Conservation (phyloP, 345 rosid species). For the Eucalyptus cloeziana region DNA sequence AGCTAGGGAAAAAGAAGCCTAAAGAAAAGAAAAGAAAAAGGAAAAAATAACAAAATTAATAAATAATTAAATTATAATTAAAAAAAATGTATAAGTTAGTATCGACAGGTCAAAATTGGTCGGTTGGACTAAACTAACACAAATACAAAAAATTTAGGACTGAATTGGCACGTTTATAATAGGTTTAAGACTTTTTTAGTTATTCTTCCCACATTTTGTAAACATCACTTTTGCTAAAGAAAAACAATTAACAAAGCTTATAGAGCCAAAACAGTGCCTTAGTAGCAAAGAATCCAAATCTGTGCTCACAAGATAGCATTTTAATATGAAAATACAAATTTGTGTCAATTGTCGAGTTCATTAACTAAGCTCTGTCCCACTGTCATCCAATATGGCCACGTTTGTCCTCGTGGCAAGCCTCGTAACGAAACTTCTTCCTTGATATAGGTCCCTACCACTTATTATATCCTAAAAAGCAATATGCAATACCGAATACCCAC, state of each 20-base stretch:
- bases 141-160: too few species aligned
- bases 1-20: fast-evolving
- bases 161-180: too few species aligned
- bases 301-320: background rate
- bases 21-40: too few species aligned
- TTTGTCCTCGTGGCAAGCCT: background rate
- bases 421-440: background rate
- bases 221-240: background rate
- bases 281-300: background rate
- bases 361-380: background rate
- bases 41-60: too few species aligned
- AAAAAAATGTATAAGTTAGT: too few species aligned
- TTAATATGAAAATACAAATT: background rate
- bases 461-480: background rate
- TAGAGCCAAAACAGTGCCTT: background rate
- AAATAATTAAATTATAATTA: too few species aligned
- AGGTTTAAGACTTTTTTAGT: too few species aligned
- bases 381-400: background rate
- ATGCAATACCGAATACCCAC: background rate
- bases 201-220: background rate
- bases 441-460: background rate
- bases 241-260: background rate
- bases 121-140: fast-evolving
- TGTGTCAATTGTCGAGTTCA: background rate
- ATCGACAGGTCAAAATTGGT: fast-evolving